Conservation (phyloP, 208 protist genomes). For the Leishmania major region DNA sequence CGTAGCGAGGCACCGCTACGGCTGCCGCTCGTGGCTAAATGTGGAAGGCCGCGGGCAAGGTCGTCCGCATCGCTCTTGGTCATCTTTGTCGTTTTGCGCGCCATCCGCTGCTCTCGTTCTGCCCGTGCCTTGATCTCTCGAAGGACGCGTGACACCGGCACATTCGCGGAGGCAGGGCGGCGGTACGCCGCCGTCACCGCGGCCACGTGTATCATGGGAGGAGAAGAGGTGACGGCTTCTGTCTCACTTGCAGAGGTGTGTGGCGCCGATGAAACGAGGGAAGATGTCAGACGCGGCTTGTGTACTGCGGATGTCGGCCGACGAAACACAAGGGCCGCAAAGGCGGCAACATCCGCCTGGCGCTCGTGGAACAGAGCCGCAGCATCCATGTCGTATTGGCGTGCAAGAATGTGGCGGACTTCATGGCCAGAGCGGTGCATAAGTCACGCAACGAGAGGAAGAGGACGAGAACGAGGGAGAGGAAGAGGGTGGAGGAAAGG, state of each 20-base stretch:
- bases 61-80: not conserved
- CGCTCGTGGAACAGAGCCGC: slow-evolving; percentile 17
- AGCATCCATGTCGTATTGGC: slow-evolving; percentile 6
- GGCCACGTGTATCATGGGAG: not conserved
- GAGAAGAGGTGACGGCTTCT: not conserved
- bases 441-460: not conserved
- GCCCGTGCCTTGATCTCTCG: slow-evolving; percentile 31
- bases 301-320: not conserved
- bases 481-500: not conserved
- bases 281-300: not conserved
- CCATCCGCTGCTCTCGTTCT: not conserved
- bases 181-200: slow-evolving; percentile 42
- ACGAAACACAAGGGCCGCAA: slow-evolving; percentile 8
- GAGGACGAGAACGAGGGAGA: not conserved
- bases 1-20: not conserved
- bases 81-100: not conserved
- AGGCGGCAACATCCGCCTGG: slow-evolving; percentile 18
- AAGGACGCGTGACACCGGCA: slow-evolving; percentile 54
- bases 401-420: not conserved
- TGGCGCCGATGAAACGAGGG: not conserved
- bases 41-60: not conserved
- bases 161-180: slow-evolving; percentile 69
- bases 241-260: not conserved
- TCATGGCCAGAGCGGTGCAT: not conserved
- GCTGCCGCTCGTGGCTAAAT: not conserved